Evolutionary conservation across 495 filamentous ascomycete genomes (phyloP), one percentile per base, ranked within the genome.

Genomic region (Aspergillus hancockii): DNA sequence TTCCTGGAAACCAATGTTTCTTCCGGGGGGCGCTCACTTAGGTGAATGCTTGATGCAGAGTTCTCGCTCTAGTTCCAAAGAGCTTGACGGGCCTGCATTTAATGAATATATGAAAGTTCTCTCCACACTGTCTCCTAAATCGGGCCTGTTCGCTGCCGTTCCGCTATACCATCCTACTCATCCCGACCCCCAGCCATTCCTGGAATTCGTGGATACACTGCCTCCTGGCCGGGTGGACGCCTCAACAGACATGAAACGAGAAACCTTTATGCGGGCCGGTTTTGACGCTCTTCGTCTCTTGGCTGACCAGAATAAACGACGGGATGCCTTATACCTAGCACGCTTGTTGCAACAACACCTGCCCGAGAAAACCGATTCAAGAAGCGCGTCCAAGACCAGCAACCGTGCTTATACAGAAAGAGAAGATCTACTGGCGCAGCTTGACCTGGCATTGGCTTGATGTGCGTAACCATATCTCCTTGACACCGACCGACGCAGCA

Each of bases 201-300:
- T 79, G 21, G 46, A 60, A 30, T 71, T 65, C 54, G 58, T 71
- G 49, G 58, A 63, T 14, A 46, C 32, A 3, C 19, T 70, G 4
- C 61, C 63, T 12, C 45, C 55, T 8, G 54, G 28, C 19, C 54
- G 59, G 41, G 43, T 67, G 23, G 60, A 63, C n/a, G 31, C 63
- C 8, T 72, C 58, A 64, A 57, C 51, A 19, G 51, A 67, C 13
- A 4, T 23, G 9, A 60, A 64, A 19, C 69, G 64, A 19, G 71
- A 70, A 45, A 55, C 55, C 28, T 63, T 75, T 40, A 62, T 76
- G 34, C 57, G 62, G 0, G 63, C 67, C n/a, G 60, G 69, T 13
- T 72, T 72, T 34, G 68, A 75, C 28, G 75, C 70, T 2, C 67
- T 80, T 16, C 70, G 69, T 14, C 52, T 77, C 21, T 55, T 78